These are phyloP conservation scores for Raphanus sativus DNA, from an alignment of 345 rosid genomes.

Conservation along the genomic window DNA sequence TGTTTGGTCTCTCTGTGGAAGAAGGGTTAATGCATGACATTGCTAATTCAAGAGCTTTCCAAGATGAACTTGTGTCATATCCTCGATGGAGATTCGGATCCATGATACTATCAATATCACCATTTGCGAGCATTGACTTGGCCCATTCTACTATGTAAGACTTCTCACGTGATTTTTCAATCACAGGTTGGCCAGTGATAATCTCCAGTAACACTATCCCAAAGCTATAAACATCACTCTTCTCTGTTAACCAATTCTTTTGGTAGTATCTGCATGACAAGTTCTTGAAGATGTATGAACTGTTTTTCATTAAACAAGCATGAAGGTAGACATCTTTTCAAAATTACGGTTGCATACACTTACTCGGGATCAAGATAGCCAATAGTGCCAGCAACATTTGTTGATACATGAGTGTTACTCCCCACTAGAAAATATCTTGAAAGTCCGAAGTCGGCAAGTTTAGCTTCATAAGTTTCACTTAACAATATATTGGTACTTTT, in stretches of 20 bases:
- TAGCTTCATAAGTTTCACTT: constrained; percentile 38
- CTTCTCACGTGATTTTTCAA: constrained; percentile 4
- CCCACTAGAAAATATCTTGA: constrained; percentile 40
- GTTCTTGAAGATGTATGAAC: background rate
- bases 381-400: constrained; percentile 27
- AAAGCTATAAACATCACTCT: constrained; percentile 55
- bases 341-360: background rate
- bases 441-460: constrained; percentile 51
- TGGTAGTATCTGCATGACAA: constrained; percentile 34
- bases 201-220: constrained; percentile 46
- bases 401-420: constrained; percentile 28
- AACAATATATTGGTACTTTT: constrained; percentile 49
- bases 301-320: background rate
- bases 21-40: constrained; percentile 30
- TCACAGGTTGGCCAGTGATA: constrained; percentile 41
- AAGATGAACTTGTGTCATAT: constrained; percentile 21
- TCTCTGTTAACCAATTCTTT: constrained; percentile 37
- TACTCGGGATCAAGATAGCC: constrained; percentile 60
- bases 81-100: constrained; percentile 27
- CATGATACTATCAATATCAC: constrained; percentile 29
- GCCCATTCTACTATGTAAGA: constrained; percentile 33
- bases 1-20: constrained; percentile 36
- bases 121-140: constrained; percentile 10
- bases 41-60: constrained; percentile 39
- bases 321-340: background rate